Percentiles rank a stretch among this genome's conserved stretches.
These are phyloP conservation scores for Larix sibirica DNA, from an alignment of 83 land plant species.

Conservation along the genomic window DNA sequence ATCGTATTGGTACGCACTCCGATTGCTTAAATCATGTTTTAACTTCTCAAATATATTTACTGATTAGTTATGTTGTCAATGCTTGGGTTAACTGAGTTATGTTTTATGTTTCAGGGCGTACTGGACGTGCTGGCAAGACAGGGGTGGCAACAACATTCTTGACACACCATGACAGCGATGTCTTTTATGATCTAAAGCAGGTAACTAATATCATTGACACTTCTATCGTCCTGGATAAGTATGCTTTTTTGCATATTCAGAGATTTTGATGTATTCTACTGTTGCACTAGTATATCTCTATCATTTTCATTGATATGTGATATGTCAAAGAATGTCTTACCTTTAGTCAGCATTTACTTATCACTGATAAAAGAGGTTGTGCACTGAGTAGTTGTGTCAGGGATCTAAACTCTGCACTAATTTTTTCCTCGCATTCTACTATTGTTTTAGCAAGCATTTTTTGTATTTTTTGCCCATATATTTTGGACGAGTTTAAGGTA, in stretches of 20 bases:
- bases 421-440: background rate
- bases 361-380: background rate
- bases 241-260: too few relatives aligned
- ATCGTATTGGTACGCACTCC: slow-evolving; percentile 69
- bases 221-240: background rate
- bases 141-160: slow-evolving; percentile 94
- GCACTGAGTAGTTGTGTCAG: background rate
- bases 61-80: background rate
- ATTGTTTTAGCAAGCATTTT: background rate
- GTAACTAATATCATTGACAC: slow-evolving; percentile 15
- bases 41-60: background rate
- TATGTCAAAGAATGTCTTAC: background rate
- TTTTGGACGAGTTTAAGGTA: background rate
- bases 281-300: background rate
- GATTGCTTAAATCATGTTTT: background rate
- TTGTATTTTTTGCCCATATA: background rate
- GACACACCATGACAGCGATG: slow-evolving; percentile 78
- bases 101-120: slow-evolving; percentile 43
- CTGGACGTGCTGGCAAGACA: slow-evolving; percentile 96
- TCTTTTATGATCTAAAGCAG: slow-evolving; percentile 89
- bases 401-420: background rate
- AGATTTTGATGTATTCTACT: background rate
- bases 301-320: background rate
- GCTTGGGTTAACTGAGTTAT: background rate
- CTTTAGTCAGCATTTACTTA: background rate